These are phyloP conservation scores for Mytilinidion resinicola DNA, from an alignment of 495 filamentous ascomycete species.

Conservation along the genomic window DNA sequence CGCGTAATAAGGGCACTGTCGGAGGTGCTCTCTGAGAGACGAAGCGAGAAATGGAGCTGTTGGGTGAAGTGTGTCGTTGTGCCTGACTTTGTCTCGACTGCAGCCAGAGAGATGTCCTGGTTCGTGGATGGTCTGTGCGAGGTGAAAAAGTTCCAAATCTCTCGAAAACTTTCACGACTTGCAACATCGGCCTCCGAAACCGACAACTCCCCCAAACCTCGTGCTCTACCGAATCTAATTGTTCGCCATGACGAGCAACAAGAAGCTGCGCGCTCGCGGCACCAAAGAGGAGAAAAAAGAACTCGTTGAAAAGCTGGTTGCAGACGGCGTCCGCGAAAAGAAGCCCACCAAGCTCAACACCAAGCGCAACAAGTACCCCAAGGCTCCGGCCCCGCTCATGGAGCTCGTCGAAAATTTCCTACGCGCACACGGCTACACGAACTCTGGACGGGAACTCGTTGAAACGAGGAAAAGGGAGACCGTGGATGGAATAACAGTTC, in stretches of 20 bases:
- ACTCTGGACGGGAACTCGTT: constrained; percentile 10
- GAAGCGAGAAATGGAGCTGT: too few species aligned
- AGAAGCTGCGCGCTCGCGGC: constrained; percentile 2
- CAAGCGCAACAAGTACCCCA: constrained; percentile 3
- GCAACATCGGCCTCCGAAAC: too few species aligned
- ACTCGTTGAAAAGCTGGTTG: not conserved
- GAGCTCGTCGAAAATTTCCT: constrained; percentile 23
- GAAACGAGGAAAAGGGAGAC: constrained; percentile 4
- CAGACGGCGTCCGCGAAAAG: not conserved
- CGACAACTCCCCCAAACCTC: too few species aligned
- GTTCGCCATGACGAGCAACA: constrained; percentile 14
- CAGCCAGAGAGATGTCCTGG: too few species aligned
- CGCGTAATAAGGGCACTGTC: too few species aligned
- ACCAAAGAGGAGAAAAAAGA: not conserved
- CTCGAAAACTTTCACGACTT: too few species aligned
- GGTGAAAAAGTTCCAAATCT: too few species aligned
- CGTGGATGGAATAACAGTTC: not conserved
- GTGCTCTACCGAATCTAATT: not conserved
- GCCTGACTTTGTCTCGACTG: too few species aligned
- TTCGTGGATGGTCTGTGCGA: too few species aligned
- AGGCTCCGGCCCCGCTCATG: constrained; percentile 17
- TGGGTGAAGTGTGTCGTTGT: too few species aligned
- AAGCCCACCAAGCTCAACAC: not conserved
- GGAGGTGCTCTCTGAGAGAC: too few species aligned
- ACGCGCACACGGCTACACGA: constrained; percentile 19